phyloP scores from a whole-genome alignment of 2,329 filamentous ascomycete genomes.

The Xylaria digitata region DNA sequence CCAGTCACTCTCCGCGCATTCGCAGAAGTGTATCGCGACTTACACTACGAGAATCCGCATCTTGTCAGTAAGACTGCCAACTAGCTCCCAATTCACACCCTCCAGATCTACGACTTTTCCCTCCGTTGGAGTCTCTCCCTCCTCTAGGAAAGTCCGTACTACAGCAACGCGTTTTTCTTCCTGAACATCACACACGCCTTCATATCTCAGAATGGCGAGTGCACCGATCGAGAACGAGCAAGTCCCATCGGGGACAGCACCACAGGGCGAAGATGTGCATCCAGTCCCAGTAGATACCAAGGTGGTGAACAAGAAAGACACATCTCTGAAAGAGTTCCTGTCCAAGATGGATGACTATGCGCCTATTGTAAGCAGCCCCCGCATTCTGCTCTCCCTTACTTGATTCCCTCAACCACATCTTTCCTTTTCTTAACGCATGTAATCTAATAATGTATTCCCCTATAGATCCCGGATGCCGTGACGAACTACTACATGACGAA shows the following conservation, averaged over 20 bases:
- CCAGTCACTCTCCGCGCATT: neutral
- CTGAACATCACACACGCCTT: neutral
- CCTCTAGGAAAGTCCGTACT: no score
- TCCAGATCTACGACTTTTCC: neutral
- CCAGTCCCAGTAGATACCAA: conserved; percentile 61
- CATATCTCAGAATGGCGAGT: conserved; percentile 42
- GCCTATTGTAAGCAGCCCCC: conserved; percentile 79
- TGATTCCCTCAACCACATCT: neutral
- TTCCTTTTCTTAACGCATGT: conserved; percentile 12
- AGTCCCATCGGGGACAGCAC: conserved; percentile 41
- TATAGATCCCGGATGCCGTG: conserved; percentile 93
- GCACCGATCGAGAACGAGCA: conserved; percentile 49
- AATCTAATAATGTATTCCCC: conserved; percentile 24
- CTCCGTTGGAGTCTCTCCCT: no score
- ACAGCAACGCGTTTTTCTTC: neutral
- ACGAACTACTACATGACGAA: conserved; percentile 98
- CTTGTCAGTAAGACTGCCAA: neutral
- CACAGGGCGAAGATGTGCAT: conserved; percentile 43
- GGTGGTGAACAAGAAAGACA: conserved; percentile 87
- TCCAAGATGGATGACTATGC: conserved; percentile 98
- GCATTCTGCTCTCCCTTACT: neutral
- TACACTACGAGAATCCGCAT: conserved; percentile 15
- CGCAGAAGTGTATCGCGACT: conserved; percentile 20
- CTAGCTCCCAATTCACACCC: neutral
- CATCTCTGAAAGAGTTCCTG: conserved; percentile 90